A percentile compares a stretch with the other conserved stretches of the same genome.
Evolutionary conservation across 371 early-diverging fungal species (phyloP).

Genomic region (Basidiobolus meristosporus): DNA sequence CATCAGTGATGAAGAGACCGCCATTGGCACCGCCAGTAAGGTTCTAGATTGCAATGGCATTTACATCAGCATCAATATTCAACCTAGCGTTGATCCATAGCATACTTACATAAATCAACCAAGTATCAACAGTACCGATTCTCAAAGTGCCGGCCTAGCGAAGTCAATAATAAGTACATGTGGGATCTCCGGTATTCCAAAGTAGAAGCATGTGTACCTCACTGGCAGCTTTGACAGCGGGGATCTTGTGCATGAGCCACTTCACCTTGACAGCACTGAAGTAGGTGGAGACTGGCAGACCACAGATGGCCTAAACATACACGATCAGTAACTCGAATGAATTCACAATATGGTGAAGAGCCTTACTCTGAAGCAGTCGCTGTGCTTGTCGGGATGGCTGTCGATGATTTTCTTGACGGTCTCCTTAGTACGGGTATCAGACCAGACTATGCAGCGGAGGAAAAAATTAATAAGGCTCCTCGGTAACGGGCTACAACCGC

Average conservation of each 20-base stretch:
- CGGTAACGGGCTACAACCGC: conserved; percentile 4
- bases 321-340: not conserved
- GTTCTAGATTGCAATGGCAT: conserved; percentile 35
- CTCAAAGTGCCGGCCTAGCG: conserved; percentile 25
- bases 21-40: conserved; percentile 55
- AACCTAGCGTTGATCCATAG: no score
- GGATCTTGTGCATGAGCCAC: conserved; percentile 78
- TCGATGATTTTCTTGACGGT: conserved; percentile 42
- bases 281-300: conserved; percentile 85
- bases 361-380: not conserved
- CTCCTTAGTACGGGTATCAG: conserved; percentile 66
- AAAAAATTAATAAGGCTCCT: conserved; percentile 2
- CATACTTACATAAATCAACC: conserved; percentile 65
- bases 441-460: conserved; percentile 45
- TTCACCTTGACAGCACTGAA: conserved; percentile 82
- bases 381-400: conserved; percentile 8
- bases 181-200: not conserved
- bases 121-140: conserved; percentile 87
- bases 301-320: conserved; percentile 32
- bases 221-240: conserved; percentile 38
- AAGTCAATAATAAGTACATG: not conserved
- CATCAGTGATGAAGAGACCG: conserved; percentile 71
- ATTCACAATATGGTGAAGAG: not conserved
- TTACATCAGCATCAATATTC: no score
- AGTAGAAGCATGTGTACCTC: conserved; percentile 6